phyloP scores from a whole-genome alignment of 768 basidiomycete species.

The Termitomyces heimii region DNA sequence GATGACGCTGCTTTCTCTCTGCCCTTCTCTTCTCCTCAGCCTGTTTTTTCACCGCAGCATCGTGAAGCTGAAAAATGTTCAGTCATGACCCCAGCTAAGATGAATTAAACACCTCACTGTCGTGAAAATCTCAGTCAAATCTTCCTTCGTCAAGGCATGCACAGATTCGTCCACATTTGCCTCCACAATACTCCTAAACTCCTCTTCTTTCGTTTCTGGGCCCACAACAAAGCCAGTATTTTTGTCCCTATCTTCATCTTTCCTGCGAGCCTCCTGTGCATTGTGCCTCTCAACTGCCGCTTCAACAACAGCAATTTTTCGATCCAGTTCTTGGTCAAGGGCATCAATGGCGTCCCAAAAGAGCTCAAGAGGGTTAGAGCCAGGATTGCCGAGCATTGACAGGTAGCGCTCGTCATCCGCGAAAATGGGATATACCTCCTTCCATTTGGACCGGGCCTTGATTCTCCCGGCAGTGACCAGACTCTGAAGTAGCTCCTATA shows the following conservation, averaged over 20 bases:
- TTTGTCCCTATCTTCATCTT: conserved; percentile 17
- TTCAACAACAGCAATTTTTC: conserved; percentile 66
- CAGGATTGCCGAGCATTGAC: conserved; percentile 84
- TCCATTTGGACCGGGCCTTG: conserved; percentile 87
- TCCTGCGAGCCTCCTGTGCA: conserved; percentile 23
- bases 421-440: conserved; percentile 76
- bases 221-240: conserved; percentile 33
- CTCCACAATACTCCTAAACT: conserved; percentile 54
- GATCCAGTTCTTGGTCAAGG: conserved; percentile 81
- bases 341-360: conserved; percentile 93
- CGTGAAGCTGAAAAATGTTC: conserved; percentile 51
- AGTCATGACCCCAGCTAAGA: background rate
- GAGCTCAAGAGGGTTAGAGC: conserved; percentile 91
- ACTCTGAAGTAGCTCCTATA: conserved; percentile 64
- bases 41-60: conserved; percentile 64
- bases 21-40: conserved; percentile 83
- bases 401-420: conserved; percentile 78
- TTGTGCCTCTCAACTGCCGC: conserved; percentile 51
- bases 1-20: conserved; percentile 79
- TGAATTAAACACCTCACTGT: conserved; percentile 41
- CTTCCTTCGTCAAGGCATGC: conserved; percentile 40
- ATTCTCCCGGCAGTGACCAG: conserved; percentile 63
- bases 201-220: conserved; percentile 59
- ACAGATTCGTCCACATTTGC: conserved; percentile 48
- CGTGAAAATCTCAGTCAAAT: conserved; percentile 52